A percentile compares a stretch with the other conserved stretches of the same genome.
Conservation (phyloP, 2,329 filamentous ascomycete species). For the Penicillium sp. region DNA sequence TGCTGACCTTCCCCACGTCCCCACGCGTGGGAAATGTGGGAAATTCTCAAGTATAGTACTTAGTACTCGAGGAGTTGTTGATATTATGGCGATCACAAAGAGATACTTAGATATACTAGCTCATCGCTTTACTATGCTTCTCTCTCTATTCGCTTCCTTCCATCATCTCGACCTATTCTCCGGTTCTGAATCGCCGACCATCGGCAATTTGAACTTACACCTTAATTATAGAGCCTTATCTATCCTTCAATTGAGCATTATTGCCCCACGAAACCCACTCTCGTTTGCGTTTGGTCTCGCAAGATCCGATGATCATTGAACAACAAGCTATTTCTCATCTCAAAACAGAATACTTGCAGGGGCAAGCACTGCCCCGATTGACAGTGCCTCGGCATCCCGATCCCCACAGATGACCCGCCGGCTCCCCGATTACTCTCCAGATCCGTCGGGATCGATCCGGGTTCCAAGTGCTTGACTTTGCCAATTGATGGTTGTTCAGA, state of each 20-base stretch:
- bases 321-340: background rate
- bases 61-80: too few species aligned
- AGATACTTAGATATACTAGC: too few species aligned
- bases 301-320: background rate
- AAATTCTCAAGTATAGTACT: background rate
- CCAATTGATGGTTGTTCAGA: background rate
- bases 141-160: background rate
- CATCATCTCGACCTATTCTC: background rate
- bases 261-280: background rate
- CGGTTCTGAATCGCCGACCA: background rate
- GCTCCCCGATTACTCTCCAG: constrained; percentile 1
- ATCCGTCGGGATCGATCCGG: background rate
- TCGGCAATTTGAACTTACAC: background rate
- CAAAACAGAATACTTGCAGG: background rate
- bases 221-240: background rate
- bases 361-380: background rate
- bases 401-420: constrained; percentile 1
- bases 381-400: constrained; percentile 5
- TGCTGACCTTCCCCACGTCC: constrained; percentile 14
- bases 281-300: background rate
- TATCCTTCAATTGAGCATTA: background rate
- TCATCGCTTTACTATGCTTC: background rate
- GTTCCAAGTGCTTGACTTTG: background rate
- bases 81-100: too few species aligned
- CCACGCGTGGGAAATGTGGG: constrained; percentile 7